Evolutionary conservation across 1,284 basidiomycete species (phyloP), one percentile per base, ranked within the genome.

Genomic region (Ganoderma lucidum): DNA sequence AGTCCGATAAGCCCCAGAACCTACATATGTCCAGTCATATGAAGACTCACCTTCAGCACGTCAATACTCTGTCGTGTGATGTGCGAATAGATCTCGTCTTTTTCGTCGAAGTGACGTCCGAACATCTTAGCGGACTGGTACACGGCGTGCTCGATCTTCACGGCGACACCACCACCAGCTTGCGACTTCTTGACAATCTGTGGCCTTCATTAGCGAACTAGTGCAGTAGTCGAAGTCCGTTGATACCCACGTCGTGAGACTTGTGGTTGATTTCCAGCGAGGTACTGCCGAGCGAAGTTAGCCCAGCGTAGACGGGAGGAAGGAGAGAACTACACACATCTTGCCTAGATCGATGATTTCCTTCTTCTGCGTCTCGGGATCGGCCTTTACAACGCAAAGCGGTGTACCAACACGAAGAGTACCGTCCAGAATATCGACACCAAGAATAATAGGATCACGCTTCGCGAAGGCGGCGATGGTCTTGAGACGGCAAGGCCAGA

Each of bases 101-200:
- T 96, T 65, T 99, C 97, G 79, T 98, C 96, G 79, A 99, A 98
- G 81, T 96, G 95, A 68, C 94, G 89, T 8, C 96, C 96, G 78
- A 93, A 98, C 88, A 96, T 94, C 83, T 97, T 97, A 17, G 96
- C 92, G 48, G 94, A 94, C 82, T 99, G 95, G 82, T 99, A 97
- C 5, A 96, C 93, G 1, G 96, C 96, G 78, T 98, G 94, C 81
- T 99, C 98, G 73, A 99, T 98, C 87, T 99, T 99, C 79, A 99
- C 95, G 0, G 98, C 98, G 23, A 99, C 97, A 81, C 97, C 97
- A 70, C 89, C 97, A 78, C 96, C 97, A 35, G 95, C 92, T 80
- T 99, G 96, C 19, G 91, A 88, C 82, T 95, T 96, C 84, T 97
- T 98, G 75, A 99, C 90, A 35, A 97, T 86, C 86, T 96, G 79